These are phyloP conservation scores for Lyophyllum shimeji DNA, from an alignment of 768 basidiomycete species.

Conservation along the genomic window DNA sequence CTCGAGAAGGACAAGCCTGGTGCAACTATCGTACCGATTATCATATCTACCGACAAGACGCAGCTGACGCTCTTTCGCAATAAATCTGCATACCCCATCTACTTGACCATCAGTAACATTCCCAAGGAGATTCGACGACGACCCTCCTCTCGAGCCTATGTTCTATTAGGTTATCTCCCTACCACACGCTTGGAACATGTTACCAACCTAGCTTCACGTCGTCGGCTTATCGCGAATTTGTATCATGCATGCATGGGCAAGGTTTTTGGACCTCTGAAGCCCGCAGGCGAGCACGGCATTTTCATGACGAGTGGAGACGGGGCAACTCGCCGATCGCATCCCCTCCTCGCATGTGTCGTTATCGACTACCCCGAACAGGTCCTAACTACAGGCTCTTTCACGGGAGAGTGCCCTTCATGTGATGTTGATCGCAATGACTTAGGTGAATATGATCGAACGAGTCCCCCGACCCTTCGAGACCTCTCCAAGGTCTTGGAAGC, in stretches of 20 bases:
- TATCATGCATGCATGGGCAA: conserved; percentile 35
- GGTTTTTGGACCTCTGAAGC: conserved; percentile 28
- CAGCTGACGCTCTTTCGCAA: conserved; percentile 38
- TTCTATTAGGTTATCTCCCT: conserved; percentile 45
- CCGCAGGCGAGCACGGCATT: conserved; percentile 22
- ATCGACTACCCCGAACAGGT: conserved; percentile 46
- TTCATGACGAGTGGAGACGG: conserved; percentile 34
- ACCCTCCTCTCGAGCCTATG: conserved; percentile 28
- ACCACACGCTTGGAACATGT: conserved; percentile 22
- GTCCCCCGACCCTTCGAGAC: conserved; percentile 4
- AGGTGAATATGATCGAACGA: conserved; percentile 11
- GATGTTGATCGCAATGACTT: conserved; percentile 22
- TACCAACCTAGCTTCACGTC: conserved; percentile 22
- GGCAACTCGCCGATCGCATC: conserved; percentile 24
- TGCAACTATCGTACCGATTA: conserved; percentile 39
- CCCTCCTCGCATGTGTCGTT: conserved; percentile 33
- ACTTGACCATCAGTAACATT: conserved; percentile 48
- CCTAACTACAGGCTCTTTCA: conserved; percentile 27
- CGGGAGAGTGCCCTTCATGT: conserved; percentile 6
- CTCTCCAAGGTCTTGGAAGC: background rate
- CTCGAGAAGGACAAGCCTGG: conserved; percentile 12
- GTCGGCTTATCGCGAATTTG: conserved; percentile 23
- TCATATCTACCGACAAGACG: conserved; percentile 48
- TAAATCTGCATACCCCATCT: conserved; percentile 46
- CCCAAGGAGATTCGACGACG: conserved; percentile 36